These are phyloP conservation scores for Condylostoma magnum DNA, from an alignment of 169 alveolate species.

Conservation along the genomic window DNA sequence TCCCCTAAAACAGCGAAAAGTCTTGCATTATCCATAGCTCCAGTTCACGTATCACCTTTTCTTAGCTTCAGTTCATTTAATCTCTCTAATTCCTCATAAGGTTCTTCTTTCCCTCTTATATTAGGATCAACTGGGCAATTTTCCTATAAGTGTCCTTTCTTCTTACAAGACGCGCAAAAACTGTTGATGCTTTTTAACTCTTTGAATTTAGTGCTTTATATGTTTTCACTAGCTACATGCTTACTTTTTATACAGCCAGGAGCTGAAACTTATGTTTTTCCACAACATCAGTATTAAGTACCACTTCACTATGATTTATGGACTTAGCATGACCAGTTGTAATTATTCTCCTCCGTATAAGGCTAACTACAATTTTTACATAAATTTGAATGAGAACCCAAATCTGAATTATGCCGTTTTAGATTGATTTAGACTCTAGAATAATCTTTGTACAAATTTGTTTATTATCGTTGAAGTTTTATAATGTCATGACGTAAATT, in stretches of 20 bases:
- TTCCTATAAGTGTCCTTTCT: conserved; percentile 14
- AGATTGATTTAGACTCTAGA: conserved; percentile 16
- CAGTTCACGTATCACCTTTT: no score
- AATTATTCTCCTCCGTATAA: no score
- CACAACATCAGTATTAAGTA: conserved; percentile 62
- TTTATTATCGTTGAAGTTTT: conserved; percentile 11
- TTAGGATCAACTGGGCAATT: conserved; percentile 37
- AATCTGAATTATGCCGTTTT: no score
- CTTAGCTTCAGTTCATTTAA: no score
- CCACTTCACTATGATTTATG: no score
- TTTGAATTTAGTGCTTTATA: background rate
- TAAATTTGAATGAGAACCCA: no score
- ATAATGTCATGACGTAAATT: no score
- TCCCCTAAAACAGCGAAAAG: no score
- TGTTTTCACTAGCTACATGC: conserved; percentile 45
- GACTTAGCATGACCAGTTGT: no score
- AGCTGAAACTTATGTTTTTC: conserved; percentile 31
- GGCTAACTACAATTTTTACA: no score
- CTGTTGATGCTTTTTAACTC: background rate
- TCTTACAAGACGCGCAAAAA: conserved; percentile 39
- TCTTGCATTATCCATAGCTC: no score
- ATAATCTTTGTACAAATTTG: conserved; percentile 1
- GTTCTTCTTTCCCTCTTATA: conserved; percentile 3
- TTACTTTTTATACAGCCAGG: conserved; percentile 45
- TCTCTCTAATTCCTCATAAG: conserved; percentile 42